Conservation (phyloP, 2,329 filamentous ascomycete genomes). For the Teratosphaeriaceae sp. region DNA sequence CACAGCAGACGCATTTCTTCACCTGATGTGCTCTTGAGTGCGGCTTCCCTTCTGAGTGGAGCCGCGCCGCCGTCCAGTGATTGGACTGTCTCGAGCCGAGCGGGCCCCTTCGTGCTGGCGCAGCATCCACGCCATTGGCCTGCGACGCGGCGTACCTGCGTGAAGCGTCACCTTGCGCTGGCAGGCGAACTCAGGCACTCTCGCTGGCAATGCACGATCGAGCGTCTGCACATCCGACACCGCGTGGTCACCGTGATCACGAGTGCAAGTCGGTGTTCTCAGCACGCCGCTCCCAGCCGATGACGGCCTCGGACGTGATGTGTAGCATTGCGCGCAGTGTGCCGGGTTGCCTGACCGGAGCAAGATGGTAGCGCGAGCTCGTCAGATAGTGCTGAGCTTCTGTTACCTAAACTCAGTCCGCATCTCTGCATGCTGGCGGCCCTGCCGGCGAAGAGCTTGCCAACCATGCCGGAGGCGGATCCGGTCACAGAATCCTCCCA, state of each 20-base stretch:
- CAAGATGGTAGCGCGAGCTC: background rate
- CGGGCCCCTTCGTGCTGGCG: background rate
- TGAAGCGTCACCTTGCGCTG: background rate
- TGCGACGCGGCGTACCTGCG: slow-evolving; percentile 1
- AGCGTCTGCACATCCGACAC: background rate
- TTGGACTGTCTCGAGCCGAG: slow-evolving; percentile 6
- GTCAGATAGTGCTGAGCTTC: background rate
- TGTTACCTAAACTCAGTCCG: background rate
- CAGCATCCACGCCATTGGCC: background rate
- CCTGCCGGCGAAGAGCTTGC: background rate
- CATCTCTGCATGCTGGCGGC: background rate
- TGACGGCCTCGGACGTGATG: no score
- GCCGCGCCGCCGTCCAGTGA: slow-evolving; percentile 2
- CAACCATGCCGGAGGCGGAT: no score
- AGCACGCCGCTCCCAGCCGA: no score
- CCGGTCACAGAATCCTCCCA: no score
- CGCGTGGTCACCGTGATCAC: background rate
- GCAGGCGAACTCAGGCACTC: background rate
- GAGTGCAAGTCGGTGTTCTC: no score
- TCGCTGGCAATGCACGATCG: slow-evolving; percentile 3
- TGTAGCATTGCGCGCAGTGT: no score
- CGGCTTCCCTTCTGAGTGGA: slow-evolving; percentile 5
- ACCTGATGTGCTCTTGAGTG: slow-evolving; percentile 10
- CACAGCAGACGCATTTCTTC: slow-evolving; percentile 8
- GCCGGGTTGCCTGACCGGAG: no score